Base-by-base conservation (phyloP, 352 stramenopile genomes). In the Pythium scleroteichum region DNA sequence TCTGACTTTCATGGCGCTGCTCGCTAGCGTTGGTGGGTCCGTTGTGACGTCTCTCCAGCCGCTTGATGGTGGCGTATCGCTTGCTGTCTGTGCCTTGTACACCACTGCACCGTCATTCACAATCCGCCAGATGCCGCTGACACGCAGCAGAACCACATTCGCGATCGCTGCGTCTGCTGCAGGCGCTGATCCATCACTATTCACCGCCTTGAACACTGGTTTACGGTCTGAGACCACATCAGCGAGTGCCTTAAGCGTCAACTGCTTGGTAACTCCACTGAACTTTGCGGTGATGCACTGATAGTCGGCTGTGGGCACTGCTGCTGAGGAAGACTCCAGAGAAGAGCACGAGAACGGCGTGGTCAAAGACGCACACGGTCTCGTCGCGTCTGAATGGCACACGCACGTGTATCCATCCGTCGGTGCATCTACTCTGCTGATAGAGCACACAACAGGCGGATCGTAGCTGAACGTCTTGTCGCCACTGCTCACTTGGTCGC, bases 391-490 rank as follows among this genome's bases (percentile, higher is more conserved):
- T 14, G 24, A 52, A 26, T 64, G 39, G 38, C 78, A 88, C 27
- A 53, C 69, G 38, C 78, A 88, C 26, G 76, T 69, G 39, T 86
- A 86, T 2, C 78, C 78, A 33, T 76, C 67, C 0, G 76, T 88
- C 2, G 78, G 74, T n/a, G 72, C 76, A 19, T 78, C 59, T 7
- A 27, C 60, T 24, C 59, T 60, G 54, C 72, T 88, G 39, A 88
- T 68, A 12, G 40, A 66, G 29, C 62, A 67, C 16, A 85, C 65
- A 10, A 82, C 42, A 2, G 78, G 78, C 29, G 70, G 41, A 19
- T 70, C 70, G 40, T 86, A 88, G 24, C 59, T 75, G 33, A 86
- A 85, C 8, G 26, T 76, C 3, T 40, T 51, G 29, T 47, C 63
- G 48, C 47, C 50, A 22, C 66, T 53, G 9, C 51, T 56, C 9